phyloP scores from a whole-genome alignment of 768 basidiomycete genomes.

The Tephrocybe rancida region DNA sequence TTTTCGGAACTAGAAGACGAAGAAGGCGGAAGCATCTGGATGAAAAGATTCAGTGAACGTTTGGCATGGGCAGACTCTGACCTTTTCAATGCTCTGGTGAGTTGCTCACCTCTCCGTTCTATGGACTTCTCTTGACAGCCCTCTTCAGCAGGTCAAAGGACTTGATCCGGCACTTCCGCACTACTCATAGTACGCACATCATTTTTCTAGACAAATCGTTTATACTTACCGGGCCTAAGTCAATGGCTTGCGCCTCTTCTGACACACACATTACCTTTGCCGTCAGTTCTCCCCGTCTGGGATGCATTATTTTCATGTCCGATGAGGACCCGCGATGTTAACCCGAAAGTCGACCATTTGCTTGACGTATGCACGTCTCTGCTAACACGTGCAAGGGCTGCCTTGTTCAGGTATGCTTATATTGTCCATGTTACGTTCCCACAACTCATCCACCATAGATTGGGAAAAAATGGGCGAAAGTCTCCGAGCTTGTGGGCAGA shows the following conservation, averaged over 20 bases:
- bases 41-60: conserved; percentile 60
- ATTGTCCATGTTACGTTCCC: neutral
- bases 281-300: conserved; percentile 65
- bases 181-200: conserved; percentile 70
- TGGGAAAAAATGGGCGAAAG: conserved; percentile 49
- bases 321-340: conserved; percentile 52
- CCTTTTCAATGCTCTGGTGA: conserved; percentile 60
- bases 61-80: conserved; percentile 67
- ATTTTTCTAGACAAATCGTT: neutral
- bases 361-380: conserved; percentile 72
- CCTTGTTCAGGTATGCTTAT: conserved; percentile 53
- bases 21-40: conserved; percentile 63
- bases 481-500: conserved; percentile 57
- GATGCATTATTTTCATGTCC: conserved; percentile 69
- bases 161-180: conserved; percentile 75
- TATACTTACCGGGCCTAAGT: conserved; percentile 38
- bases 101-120: conserved; percentile 17
- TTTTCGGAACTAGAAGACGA: conserved; percentile 75
- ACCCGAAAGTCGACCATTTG: conserved; percentile 69
- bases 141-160: conserved; percentile 56
- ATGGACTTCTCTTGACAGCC: conserved; percentile 4
- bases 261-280: conserved; percentile 70
- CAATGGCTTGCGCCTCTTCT: conserved; percentile 76
- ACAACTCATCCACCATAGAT: conserved; percentile 34
- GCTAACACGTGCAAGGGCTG: conserved; percentile 57